Base-by-base conservation (phyloP, 768 basidiomycete genomes). In the Exidia glandulosa region DNA sequence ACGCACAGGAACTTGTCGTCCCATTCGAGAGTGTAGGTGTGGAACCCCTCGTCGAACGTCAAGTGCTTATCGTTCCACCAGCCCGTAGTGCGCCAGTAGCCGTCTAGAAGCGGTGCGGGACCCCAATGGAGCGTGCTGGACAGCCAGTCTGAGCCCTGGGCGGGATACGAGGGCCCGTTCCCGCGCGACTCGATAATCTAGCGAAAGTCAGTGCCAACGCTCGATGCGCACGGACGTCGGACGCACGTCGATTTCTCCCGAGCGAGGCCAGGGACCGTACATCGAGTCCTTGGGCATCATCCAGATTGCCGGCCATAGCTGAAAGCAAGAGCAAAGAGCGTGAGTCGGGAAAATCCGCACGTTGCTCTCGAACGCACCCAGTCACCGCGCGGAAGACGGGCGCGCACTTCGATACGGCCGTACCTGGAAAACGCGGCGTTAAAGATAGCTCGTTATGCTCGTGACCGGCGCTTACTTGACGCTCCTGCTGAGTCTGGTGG, bases 61-160 rank as follows among this genome's bases (percentile, higher is more conserved):
- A 36, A 6, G 32, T 70, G 67, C 30, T 68, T 64, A 59, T 72
- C 66, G 55, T 66, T 64, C 61, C 68, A 61, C 62, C 66, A 71
- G 12, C 71, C 72, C 64, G 66, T 71, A 16, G 72, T 72, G 63
- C 66, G 13, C 73, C 73, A 47, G 67, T 63, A 30, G 60, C 64
- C 77, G 65, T 89, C 85, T 41, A 88, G 72, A 54, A 76, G 72
- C 7, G 74, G 67, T 4, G 79, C 72, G 0, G 87, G 87, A 10
- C 88, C 88, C 88, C 88, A 90, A 70, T 90, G 87, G 45, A 89
- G 81, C 3, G 83, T 81, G 25, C 82, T 79, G 57, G 81, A 77
- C 65, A 79, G 75, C 67, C 71, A 75, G 68, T 88, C 83, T 23
- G 80, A 76, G 56, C 86, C 86, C 84, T 86, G 82, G 34, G 75